These are phyloP conservation scores for Hypoxylon fragiforme DNA, from an alignment of 495 filamentous ascomycete genomes.

Conservation along the genomic window DNA sequence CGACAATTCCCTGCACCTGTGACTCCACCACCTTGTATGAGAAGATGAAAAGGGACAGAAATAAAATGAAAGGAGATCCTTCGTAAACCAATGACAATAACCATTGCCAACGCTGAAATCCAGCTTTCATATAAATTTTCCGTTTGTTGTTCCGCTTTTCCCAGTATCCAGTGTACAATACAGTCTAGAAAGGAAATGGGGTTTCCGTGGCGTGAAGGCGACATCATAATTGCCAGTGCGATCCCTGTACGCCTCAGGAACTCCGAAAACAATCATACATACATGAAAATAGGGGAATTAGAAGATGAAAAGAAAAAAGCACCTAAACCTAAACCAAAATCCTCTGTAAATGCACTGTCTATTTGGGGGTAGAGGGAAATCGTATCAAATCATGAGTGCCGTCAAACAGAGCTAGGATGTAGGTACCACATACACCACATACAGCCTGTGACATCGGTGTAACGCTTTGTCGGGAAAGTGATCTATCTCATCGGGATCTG, in stretches of 20 bases:
- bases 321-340: background rate
- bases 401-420: slow-evolving; percentile 19
- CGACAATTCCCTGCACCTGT: slow-evolving; percentile 2
- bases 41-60: slow-evolving; percentile 6
- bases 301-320: slow-evolving; percentile 5
- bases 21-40: slow-evolving; percentile 7
- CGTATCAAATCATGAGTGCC: slow-evolving; percentile 25
- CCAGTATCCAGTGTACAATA: slow-evolving; percentile 23
- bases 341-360: slow-evolving; percentile 22
- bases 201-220: slow-evolving; percentile 17
- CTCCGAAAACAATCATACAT: slow-evolving; percentile 23
- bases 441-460: slow-evolving; percentile 34
- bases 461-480: slow-evolving; percentile 27
- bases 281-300: slow-evolving; percentile 12
- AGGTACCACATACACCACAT: slow-evolving; percentile 16
- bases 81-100: slow-evolving; percentile 13
- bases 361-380: slow-evolving; percentile 29
- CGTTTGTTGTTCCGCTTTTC: slow-evolving; percentile 7
- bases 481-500: slow-evolving; percentile 37
- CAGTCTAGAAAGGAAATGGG: slow-evolving; percentile 3
- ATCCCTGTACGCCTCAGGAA: slow-evolving; percentile 17
- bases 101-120: slow-evolving; percentile 16
- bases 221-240: slow-evolving; percentile 23
- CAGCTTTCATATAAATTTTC: slow-evolving; percentile 1
- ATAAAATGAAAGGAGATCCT: slow-evolving; percentile 25